Evolutionary conservation across 2,329 filamentous ascomycete genomes (phyloP).

Genomic region (Emericellopsis atlantica): DNA sequence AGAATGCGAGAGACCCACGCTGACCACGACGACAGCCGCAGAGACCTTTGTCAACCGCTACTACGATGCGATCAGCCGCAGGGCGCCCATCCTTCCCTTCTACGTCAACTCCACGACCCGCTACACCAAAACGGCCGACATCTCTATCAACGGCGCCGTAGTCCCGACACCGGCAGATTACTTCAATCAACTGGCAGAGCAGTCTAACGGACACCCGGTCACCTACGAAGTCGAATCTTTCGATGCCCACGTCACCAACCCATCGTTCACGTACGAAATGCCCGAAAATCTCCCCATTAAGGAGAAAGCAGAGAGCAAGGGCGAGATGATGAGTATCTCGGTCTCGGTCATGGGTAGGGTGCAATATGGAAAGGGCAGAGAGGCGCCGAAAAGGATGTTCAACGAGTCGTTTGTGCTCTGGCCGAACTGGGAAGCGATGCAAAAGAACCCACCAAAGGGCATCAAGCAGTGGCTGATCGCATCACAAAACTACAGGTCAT

Average conservation of each 20-base stretch:
- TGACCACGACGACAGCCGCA: conserved; percentile 39
- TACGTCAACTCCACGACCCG: conserved; percentile 51
- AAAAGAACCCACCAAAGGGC: conserved; percentile 37
- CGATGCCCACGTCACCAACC: conserved; percentile 69
- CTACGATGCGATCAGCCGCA: conserved; percentile 60
- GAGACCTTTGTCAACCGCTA: conserved; percentile 60
- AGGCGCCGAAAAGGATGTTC: conserved; percentile 56
- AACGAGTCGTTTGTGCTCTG: conserved; percentile 73
- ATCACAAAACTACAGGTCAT: conserved; percentile 57
- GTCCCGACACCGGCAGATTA: conserved; percentile 51
- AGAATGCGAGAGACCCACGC: neutral
- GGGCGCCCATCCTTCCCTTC: conserved; percentile 50
- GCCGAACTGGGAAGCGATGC: conserved; percentile 54
- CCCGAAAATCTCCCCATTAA: conserved; percentile 26
- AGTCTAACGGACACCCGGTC: conserved; percentile 33
- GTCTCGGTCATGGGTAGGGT: conserved; percentile 66
- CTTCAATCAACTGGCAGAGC: conserved; percentile 53
- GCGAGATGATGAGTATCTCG: conserved; percentile 53
- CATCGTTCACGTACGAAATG: conserved; percentile 46
- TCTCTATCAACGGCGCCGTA: conserved; percentile 68
- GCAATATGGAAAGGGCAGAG: conserved; percentile 50
- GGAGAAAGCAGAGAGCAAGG: conserved; percentile 31
- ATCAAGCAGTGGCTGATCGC: conserved; percentile 52
- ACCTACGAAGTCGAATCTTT: conserved; percentile 64
- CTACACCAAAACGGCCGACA: conserved; percentile 47